phyloP scores from a whole-genome alignment of 192 early-diverging fungal species.

The Bifiguratus adelaidae region DNA sequence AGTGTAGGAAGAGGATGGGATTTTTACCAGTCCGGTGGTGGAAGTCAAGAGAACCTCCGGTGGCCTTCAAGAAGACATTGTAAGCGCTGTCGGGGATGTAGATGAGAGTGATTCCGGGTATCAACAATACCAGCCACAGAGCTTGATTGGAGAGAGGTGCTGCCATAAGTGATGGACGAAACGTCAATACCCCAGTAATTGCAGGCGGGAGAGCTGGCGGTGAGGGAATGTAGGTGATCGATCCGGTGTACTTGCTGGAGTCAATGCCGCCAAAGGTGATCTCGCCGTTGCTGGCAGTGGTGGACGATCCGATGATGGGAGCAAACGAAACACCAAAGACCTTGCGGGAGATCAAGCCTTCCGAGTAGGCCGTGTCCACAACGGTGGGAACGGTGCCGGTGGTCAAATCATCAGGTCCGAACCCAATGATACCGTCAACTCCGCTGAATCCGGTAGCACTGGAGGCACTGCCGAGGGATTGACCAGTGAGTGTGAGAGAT shows the following conservation, averaged over 20 bases:
- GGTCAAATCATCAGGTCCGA: conserved; percentile 4
- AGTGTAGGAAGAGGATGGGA: conserved; percentile 7
- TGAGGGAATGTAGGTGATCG: conserved; percentile 14
- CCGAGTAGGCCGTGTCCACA: conserved; percentile 1
- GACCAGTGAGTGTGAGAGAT: neutral
- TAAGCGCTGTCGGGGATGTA: neutral
- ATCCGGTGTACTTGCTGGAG: conserved; percentile 16
- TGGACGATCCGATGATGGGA: conserved; percentile 6
- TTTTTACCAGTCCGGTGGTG: conserved; percentile 7
- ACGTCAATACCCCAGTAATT: conserved; percentile 6
- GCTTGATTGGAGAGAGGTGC: no score
- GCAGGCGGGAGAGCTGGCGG: conserved; percentile 1
- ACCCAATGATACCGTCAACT: conserved; percentile 4
- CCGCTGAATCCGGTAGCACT: neutral
- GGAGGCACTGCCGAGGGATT: conserved; percentile 4
- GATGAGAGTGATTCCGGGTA: conserved; percentile 25
- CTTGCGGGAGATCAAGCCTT: neutral
- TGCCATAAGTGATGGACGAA: no score
- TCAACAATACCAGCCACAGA: no score
- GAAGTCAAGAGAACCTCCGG: conserved; percentile 5
- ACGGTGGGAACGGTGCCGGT: conserved; percentile 4
- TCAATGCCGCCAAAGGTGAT: conserved; percentile 31
- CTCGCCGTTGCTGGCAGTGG: conserved; percentile 17
- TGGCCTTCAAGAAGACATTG: conserved; percentile 2
- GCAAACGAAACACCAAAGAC: conserved; percentile 27